phyloP scores from a whole-genome alignment of 345 rosid genomes.

The Heritiera littoralis region DNA sequence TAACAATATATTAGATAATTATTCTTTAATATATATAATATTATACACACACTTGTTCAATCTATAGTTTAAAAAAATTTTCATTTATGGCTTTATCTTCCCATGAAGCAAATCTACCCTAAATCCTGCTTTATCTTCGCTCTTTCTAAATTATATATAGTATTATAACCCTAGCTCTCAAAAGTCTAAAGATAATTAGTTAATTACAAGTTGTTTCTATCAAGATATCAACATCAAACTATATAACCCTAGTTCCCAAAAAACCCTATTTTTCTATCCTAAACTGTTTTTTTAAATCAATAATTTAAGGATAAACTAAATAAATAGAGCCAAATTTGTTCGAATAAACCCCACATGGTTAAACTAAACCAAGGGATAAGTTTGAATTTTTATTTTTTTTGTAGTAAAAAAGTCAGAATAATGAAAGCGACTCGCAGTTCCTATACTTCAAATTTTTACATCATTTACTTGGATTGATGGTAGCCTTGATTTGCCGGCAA shows the following conservation, averaged over 20 bases:
- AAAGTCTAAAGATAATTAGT: neutral
- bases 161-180: neutral
- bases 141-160: neutral
- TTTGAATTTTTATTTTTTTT: neutral
- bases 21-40: too few relatives aligned
- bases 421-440: neutral
- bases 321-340: conserved; percentile 15
- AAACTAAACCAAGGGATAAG: conserved; percentile 18
- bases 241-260: neutral
- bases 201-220: neutral
- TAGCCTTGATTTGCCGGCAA: conserved; percentile 13
- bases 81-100: neutral
- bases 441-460: neutral
- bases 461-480: neutral
- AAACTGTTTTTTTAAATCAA: neutral
- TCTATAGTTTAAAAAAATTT: too few relatives aligned
- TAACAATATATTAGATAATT: too few relatives aligned
- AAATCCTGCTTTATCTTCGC: neutral
- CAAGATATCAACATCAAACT: neutral
- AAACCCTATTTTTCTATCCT: neutral
- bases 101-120: neutral
- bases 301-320: neutral
- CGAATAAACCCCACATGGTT: conserved; percentile 9
- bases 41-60: too few relatives aligned
- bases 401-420: neutral